Evolutionary conservation across 495 filamentous ascomycete species (phyloP), one percentile per base, ranked within the genome.

Genomic region (Mycothermus thermophilus): DNA sequence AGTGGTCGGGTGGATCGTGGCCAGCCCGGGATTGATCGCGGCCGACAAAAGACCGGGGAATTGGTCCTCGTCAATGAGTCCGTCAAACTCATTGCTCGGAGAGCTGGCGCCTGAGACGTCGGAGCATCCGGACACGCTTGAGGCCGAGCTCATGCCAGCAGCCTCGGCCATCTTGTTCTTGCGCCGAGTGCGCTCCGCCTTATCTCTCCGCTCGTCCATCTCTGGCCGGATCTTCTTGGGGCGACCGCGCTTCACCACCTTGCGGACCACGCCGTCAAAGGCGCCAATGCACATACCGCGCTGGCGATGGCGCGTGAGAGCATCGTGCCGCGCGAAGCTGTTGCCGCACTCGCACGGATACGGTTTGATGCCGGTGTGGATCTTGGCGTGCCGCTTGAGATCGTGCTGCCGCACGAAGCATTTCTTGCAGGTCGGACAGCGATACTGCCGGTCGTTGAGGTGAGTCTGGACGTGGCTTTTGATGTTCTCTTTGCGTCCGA

Each of bases 381-480:
- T 96, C 60, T 94, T 94, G 44, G 85, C 76, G 51, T 97, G 90
- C 14, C 90, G 78, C 58, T 96, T 97, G 37, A 96, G 73, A 51
- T 97, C 90, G 52, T 97, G 92, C 41, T 90, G 86, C 17, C 90
- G 77, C 39, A 96, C 92, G 48, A 97, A 97, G 55, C 83, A 83
- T 55, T 95, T 95, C 16, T 76, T 66, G 59, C 90, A 97, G 15
- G 78, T 71, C 32, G 82, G 79, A 53, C 90, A 97, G 48, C 77
- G 74, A 59, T 77, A 97, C 51, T 93, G 92, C 19, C 92, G 72
- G 44, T 96, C 92, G 42, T 87, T 87, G 35, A 97, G 77, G 51
- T 97, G 90, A 1, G 90, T 95, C 56, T 97, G 90, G 27, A 97
- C 82, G 54, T 97, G 90, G 7, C 85, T 88, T 50, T 88, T 92